Evolutionary conservation across 2,329 filamentous ascomycete genomes (phyloP).

Genomic region (Lasiodiplodia citricola): DNA sequence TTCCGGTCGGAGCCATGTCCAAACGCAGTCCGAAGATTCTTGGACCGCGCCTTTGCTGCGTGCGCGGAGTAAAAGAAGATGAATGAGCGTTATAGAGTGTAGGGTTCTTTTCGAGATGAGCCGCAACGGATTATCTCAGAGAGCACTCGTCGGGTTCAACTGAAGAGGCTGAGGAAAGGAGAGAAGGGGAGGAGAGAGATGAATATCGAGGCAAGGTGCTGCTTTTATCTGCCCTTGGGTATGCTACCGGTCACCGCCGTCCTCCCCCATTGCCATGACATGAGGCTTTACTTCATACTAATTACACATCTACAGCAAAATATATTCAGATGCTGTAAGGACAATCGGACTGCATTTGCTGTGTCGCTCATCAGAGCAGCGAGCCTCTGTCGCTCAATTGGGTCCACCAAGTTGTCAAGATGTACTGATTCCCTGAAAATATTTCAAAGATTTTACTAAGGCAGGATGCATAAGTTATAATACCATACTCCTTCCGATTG

Average conservation of each 20-base stretch:
- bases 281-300: neutral
- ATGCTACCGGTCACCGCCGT: too few species aligned
- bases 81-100: neutral
- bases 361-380: neutral
- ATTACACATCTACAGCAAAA: neutral
- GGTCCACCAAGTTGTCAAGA: neutral
- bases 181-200: neutral
- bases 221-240: neutral
- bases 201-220: neutral
- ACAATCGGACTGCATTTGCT: neutral
- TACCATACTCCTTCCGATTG: neutral
- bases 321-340: neutral
- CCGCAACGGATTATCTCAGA: neutral
- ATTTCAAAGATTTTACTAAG: neutral
- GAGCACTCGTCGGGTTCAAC: too few species aligned
- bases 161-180: neutral
- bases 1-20: neutral
- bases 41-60: neutral
- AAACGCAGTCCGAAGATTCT: neutral
- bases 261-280: too few species aligned
- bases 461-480: neutral
- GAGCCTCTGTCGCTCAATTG: neutral
- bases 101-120: neutral
- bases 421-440: neutral
- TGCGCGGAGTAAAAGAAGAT: neutral